Evolutionary conservation across 2,329 filamentous ascomycete species (phyloP).

Genomic region (Neophaeococcomyces aloes): DNA sequence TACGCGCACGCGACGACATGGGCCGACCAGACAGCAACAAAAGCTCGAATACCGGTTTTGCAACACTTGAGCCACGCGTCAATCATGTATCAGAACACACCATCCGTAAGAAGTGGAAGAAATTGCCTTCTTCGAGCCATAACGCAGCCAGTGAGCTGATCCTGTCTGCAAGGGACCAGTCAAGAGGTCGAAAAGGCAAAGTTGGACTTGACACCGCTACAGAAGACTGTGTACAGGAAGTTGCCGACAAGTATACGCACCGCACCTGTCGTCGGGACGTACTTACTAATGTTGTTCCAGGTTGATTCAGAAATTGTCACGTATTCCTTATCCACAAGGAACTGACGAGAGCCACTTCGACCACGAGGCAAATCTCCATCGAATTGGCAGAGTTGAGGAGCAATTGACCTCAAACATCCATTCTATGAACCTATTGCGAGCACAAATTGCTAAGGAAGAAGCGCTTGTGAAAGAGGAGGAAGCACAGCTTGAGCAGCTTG

Average conservation of each 20-base stretch:
- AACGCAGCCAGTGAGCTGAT: conserved; percentile 1
- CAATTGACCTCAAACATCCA: conserved; percentile 9
- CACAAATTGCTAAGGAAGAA: conserved; percentile 10
- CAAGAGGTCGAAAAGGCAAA: neutral
- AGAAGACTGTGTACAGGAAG: conserved; percentile 6
- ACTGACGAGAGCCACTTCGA: conserved; percentile 10
- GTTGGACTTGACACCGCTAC: neutral
- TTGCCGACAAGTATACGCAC: conserved; percentile 1
- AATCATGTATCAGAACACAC: conserved; percentile 11
- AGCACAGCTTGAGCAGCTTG: conserved; percentile 6
- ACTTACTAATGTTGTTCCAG: neutral
- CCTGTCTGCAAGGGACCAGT: conserved; percentile 3
- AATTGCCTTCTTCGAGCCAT: conserved; percentile 6
- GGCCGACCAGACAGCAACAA: neutral
- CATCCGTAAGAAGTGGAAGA: conserved; percentile 9
- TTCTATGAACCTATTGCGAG: conserved; percentile 8
- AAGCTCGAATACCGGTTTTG: neutral
- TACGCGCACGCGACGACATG: no score
- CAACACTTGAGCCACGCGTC: conserved; percentile 4
- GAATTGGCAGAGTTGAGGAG: conserved; percentile 5
- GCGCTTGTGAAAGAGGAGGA: conserved; percentile 6
- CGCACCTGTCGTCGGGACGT: neutral
- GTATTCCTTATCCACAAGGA: conserved; percentile 9
- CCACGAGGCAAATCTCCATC: conserved; percentile 6
- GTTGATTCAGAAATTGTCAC: conserved; percentile 6